These are phyloP conservation scores for Boletus subparvulus DNA, from an alignment of 768 basidiomycete species.

Conservation along the genomic window DNA sequence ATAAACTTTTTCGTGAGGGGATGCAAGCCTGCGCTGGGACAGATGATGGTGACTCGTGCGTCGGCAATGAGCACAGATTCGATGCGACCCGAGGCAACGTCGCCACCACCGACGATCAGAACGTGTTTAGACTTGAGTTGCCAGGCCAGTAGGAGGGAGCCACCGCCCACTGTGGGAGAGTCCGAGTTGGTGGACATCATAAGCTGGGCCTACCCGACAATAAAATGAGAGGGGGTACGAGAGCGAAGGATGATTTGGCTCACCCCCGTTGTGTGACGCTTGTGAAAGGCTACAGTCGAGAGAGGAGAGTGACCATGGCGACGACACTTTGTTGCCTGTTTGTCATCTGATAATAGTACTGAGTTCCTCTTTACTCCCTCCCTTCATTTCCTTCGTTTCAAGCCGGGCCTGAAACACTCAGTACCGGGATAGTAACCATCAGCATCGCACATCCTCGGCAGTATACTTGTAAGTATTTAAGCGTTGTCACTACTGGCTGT, in stretches of 20 bases:
- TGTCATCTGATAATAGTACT: no score
- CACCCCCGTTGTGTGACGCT: not conserved
- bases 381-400: not conserved
- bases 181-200: constrained; percentile 12
- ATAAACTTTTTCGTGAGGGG: constrained; percentile 56
- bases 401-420: not conserved
- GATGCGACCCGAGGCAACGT: constrained; percentile 85
- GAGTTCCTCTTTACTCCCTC: not conserved
- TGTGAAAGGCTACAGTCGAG: not conserved
- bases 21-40: constrained; percentile 67
- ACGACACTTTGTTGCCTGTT: not conserved
- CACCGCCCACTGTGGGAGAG: constrained; percentile 41
- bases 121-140: constrained; percentile 83
- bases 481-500: not conserved
- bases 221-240: not conserved
- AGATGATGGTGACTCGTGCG: constrained; percentile 74
- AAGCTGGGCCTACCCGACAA: not conserved
- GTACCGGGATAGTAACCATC: constrained; percentile 8
- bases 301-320: constrained; percentile 21
- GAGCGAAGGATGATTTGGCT: not conserved
- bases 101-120: constrained; percentile 92
- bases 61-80: constrained; percentile 82
- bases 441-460: not conserved
- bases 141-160: constrained; percentile 90
- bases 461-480: constrained; percentile 11